Percentiles rank a stretch among this genome's conserved stretches.
Evolutionary conservation across 2,329 filamentous ascomycete species (phyloP).

Genomic region (Elsinoe arachidis): DNA sequence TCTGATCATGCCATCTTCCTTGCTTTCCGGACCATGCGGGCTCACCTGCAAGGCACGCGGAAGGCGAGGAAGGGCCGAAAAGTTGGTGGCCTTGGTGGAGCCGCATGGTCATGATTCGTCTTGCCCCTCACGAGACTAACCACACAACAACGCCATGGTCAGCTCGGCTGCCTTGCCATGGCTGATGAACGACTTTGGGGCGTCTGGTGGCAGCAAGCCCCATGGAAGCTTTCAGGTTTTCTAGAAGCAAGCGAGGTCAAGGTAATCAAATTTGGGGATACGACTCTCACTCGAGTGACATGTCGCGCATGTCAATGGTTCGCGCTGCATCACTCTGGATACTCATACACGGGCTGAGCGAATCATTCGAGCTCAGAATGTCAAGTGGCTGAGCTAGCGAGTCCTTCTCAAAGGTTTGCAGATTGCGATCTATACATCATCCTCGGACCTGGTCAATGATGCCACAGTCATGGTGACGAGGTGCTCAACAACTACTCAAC

Average conservation of each 20-base stretch:
- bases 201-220: not conserved
- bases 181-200: not conserved
- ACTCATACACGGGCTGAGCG: not conserved
- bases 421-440: not conserved
- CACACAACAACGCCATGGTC: not conserved
- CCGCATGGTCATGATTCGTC: not conserved
- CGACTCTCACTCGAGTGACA: not conserved
- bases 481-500: not conserved
- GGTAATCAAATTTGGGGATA: not conserved
- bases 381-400: not conserved
- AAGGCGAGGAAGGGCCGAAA: not conserved
- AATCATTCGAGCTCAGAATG: not conserved
- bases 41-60: not conserved
- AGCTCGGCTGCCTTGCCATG: not conserved
- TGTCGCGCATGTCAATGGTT: not conserved
- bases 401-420: not conserved
- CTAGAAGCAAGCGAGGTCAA: constrained; percentile 3
- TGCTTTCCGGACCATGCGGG: not conserved
- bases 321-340: not conserved
- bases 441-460: not conserved
- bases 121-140: not conserved
- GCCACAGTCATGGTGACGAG: not conserved
- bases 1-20: not conserved
- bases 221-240: not conserved
- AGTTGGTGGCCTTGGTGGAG: not conserved